Conservation (phyloP, 345 rosid species). For the Adansonia digitata region DNA sequence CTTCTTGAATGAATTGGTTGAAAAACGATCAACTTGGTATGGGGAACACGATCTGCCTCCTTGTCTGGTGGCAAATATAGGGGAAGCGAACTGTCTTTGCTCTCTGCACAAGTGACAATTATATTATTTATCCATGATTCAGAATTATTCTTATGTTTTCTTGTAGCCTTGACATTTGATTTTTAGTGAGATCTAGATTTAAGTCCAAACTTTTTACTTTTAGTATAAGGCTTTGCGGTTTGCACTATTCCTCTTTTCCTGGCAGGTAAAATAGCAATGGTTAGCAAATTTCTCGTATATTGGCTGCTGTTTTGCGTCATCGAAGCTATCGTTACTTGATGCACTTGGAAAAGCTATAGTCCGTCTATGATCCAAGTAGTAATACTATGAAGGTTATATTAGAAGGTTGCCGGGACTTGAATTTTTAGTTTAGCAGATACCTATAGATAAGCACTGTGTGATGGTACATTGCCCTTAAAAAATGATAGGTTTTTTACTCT, state of each 20-base stretch:
- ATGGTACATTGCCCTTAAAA: neutral
- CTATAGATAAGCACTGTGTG: neutral
- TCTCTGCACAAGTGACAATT: slow-evolving; percentile 46
- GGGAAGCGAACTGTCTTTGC: slow-evolving; percentile 61
- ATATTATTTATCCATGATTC: neutral
- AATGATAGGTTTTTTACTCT: too few relatives aligned
- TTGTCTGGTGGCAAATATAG: slow-evolving; percentile 60
- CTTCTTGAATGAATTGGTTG: slow-evolving; percentile 56
- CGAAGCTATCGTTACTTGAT: too few relatives aligned
- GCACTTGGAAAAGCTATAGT: too few relatives aligned
- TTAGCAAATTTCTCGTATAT: neutral
- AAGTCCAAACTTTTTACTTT: neutral
- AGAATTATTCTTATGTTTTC: neutral
- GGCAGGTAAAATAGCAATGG: neutral
- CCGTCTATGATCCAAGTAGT: too few relatives aligned
- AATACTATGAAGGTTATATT: neutral
- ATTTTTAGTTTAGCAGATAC: neutral
- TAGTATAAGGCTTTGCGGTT: neutral
- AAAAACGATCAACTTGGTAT: slow-evolving; percentile 62
- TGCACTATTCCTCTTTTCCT: neutral
- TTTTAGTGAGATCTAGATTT: slow-evolving; percentile 14
- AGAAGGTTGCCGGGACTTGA: neutral
- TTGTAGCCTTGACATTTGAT: neutral
- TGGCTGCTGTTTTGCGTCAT: too few relatives aligned
- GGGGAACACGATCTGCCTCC: slow-evolving; percentile 41